Conservation (phyloP, 495 filamentous ascomycete genomes). For the Daldinia bambusicola region DNA sequence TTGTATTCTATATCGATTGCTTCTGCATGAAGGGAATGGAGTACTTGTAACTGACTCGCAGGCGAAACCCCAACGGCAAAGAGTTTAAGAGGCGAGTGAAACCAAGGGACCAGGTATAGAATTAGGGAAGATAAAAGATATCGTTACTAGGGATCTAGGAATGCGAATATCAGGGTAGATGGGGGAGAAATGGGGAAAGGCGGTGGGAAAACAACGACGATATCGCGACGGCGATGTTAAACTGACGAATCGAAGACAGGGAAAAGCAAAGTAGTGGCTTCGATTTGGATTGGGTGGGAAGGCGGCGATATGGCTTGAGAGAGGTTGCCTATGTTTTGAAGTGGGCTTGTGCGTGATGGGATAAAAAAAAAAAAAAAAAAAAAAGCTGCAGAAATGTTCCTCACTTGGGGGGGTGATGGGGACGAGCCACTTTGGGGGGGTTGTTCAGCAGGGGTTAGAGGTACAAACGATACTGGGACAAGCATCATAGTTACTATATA, state of each 20-base stretch:
- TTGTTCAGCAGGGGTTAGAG: conserved; percentile 24
- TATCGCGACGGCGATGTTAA: conserved; percentile 40
- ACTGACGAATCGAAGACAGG: conserved; percentile 30
- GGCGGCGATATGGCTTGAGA: conserved; percentile 34
- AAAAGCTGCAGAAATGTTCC: conserved; percentile 40
- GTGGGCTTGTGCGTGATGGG: conserved; percentile 21
- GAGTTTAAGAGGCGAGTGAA: conserved; percentile 34
- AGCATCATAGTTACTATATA: conserved; percentile 16
- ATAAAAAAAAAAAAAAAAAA: conserved; percentile 35
- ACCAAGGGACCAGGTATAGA: conserved; percentile 26
- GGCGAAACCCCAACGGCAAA: conserved; percentile 20
- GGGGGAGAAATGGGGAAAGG: conserved; percentile 22
- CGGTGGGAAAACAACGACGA: conserved; percentile 37
- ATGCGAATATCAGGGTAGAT: conserved; percentile 8
- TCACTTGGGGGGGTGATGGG: conserved; percentile 38
- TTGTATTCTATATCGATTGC: conserved; percentile 40
- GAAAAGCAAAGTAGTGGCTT: conserved; percentile 36
- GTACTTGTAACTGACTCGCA: conserved; percentile 37
- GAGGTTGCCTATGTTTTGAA: conserved; percentile 14
- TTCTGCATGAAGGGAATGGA: conserved; percentile 44
- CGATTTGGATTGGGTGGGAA: conserved; percentile 17
- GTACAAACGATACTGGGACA: conserved; percentile 38
- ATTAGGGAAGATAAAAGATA: conserved; percentile 26
- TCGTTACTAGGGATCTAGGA: conserved; percentile 11
- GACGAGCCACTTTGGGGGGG: conserved; percentile 25